These are phyloP conservation scores for Stachybotrys elegans DNA, from an alignment of 2,329 filamentous ascomycete species.

Conservation along the genomic window DNA sequence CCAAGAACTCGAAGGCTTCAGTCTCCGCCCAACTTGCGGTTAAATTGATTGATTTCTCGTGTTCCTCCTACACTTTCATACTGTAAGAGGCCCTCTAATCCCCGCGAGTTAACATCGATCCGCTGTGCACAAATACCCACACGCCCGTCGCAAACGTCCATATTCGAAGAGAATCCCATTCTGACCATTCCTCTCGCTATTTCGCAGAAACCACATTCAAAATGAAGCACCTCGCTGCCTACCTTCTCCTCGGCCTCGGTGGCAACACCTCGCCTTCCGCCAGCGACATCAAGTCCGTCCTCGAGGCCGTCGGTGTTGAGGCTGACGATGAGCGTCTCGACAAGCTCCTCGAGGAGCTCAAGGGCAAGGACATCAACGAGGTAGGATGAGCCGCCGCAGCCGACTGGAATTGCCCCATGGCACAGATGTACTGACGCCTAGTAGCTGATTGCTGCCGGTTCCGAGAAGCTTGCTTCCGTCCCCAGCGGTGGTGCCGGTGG, in stretches of 20 bases:
- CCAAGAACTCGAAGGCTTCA: slow-evolving; percentile 90
- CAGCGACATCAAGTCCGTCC: slow-evolving; percentile 79
- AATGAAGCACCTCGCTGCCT: slow-evolving; percentile 99
- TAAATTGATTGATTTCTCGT: slow-evolving; percentile 99
- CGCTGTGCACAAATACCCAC: background rate
- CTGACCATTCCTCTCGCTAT: slow-evolving; percentile 15
- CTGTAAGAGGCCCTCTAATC: too few species aligned
- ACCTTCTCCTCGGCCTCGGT: slow-evolving; percentile 91
- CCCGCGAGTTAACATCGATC: slow-evolving; percentile 7
- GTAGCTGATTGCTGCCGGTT: slow-evolving; percentile 86
- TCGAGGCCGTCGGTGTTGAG: slow-evolving; percentile 92
- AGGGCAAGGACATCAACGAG: slow-evolving; percentile 90
- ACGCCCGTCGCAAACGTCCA: too few species aligned
- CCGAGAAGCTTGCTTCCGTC: slow-evolving; percentile 93
- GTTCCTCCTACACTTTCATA: slow-evolving; percentile 46
- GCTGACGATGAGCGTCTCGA: slow-evolving; percentile 81
- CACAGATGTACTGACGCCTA: slow-evolving; percentile 14
- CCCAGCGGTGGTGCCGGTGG: slow-evolving; percentile 83
- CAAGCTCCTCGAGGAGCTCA: slow-evolving; percentile 82
- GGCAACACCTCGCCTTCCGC: slow-evolving; percentile 88
- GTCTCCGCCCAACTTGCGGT: slow-evolving; percentile 98
- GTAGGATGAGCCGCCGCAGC: slow-evolving; percentile 43
- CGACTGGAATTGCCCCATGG: background rate
- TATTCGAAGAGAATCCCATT: slow-evolving; percentile 9
- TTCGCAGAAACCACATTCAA: slow-evolving; percentile 45